Conservation (phyloP, 257 asterid species). For the Gynochthodes officinalis region DNA sequence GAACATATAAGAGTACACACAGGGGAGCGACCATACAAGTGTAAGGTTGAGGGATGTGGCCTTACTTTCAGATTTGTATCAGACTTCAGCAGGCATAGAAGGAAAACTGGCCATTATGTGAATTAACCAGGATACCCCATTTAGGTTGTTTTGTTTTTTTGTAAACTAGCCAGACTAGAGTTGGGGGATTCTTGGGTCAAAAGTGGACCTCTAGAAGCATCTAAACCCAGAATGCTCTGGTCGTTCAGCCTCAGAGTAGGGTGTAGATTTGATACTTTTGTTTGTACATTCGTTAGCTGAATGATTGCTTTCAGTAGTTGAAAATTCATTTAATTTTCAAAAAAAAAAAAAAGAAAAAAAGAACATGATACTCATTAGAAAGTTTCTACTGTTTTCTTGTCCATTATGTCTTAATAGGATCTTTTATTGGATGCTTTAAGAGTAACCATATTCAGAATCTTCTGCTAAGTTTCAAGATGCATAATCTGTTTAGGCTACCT, state of each 20-base stretch:
- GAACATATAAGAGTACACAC: conserved; percentile 88
- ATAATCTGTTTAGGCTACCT: neutral
- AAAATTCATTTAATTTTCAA: conserved; percentile 11
- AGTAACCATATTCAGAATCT: neutral
- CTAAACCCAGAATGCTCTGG: conserved; percentile 18
- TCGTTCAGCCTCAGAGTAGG: conserved; percentile 19
- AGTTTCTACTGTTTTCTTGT: too few relatives aligned
- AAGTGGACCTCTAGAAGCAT: conserved; percentile 26
- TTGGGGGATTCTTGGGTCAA: conserved; percentile 15
- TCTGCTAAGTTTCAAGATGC: neutral
- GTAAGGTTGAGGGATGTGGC: conserved; percentile 75
- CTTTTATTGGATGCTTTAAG: too few relatives aligned
- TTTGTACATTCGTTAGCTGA: conserved; percentile 16
- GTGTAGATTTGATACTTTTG: conserved; percentile 19
- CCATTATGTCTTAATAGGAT: neutral
- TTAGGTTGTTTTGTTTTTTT: conserved; percentile 2
- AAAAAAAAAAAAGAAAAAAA: neutral
- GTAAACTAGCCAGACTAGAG: conserved; percentile 2
- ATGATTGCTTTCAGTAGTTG: conserved; percentile 14
- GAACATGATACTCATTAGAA: neutral
- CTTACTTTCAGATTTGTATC: conserved; percentile 87
- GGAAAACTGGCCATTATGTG: conserved; percentile 74
- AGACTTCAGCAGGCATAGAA: conserved; percentile 82
- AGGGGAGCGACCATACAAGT: conserved; percentile 72
- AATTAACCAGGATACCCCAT: conserved; percentile 7